Evolutionary conservation across 1,284 basidiomycete species (phyloP).

Genomic region (Cutaneotrichosporon sp.): DNA sequence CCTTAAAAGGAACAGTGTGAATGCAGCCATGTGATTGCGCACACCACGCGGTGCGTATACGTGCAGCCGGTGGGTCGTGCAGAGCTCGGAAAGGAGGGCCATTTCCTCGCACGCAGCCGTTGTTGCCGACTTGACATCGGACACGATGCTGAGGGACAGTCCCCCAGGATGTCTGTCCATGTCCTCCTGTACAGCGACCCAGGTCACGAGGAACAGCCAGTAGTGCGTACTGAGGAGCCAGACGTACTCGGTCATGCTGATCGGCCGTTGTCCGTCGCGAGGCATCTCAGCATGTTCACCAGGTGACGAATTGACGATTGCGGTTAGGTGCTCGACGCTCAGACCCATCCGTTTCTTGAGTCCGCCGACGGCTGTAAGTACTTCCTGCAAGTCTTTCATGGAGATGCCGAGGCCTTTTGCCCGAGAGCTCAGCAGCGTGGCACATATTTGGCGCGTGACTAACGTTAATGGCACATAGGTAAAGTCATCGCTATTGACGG

Average conservation of each 20-base stretch:
- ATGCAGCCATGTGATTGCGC: constrained; percentile 15
- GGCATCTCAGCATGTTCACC: neutral
- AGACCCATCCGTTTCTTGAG: neutral
- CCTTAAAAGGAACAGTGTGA: constrained; percentile 5
- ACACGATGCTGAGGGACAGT: neutral
- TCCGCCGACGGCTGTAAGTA: neutral
- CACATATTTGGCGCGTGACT: constrained; percentile 1
- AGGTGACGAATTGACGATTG: neutral
- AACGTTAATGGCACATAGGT: constrained; percentile 1
- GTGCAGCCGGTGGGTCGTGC: constrained; percentile 5
- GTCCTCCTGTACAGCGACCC: constrained; percentile 10
- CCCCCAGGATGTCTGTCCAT: neutral
- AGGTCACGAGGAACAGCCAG: constrained; percentile 11
- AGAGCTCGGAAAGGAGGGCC: constrained; percentile 1
- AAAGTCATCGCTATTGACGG: neutral
- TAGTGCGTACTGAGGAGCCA: constrained; percentile 10
- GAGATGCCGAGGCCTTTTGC: neutral
- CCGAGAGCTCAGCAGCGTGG: constrained; percentile 3
- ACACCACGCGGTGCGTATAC: neutral
- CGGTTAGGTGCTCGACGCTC: neutral
- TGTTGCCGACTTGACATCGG: constrained; percentile 1
- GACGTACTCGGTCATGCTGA: constrained; percentile 4
- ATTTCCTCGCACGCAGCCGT: constrained; percentile 11
- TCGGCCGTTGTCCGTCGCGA: neutral
- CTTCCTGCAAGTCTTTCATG: neutral